Evolutionary conservation across 768 basidiomycete genomes (phyloP).

Genomic region (Leccinum subtestaceum): DNA sequence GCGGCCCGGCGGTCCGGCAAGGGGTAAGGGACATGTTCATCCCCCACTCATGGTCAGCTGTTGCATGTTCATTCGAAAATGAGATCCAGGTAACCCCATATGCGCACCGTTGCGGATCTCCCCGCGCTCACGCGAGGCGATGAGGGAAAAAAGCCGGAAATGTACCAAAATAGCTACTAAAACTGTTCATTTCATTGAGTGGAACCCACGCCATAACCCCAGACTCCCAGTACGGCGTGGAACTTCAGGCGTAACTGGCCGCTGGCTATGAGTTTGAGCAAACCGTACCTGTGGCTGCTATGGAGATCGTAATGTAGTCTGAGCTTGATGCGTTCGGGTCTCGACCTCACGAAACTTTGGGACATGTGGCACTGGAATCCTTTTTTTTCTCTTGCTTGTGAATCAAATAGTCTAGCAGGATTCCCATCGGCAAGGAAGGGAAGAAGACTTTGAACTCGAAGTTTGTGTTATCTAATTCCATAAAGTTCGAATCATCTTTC

Average conservation of each 20-base stretch:
- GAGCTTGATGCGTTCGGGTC: neutral
- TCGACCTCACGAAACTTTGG: neutral
- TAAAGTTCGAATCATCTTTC: neutral
- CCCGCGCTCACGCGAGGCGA: neutral
- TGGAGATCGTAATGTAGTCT: neutral
- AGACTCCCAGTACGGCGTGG: neutral
- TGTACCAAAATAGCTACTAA: neutral
- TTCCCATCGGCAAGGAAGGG: neutral
- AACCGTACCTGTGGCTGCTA: neutral
- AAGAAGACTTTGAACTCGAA: no score
- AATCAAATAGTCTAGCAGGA: no score
- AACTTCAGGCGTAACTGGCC: neutral
- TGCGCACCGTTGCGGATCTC: neutral
- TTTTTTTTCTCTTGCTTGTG: neutral
- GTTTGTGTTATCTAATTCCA: neutral
- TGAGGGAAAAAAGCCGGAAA: neutral
- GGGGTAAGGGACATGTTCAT: neutral
- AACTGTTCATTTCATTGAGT: neutral
- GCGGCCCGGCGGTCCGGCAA: conserved; percentile 5
- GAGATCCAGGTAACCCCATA: neutral
- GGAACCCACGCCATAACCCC: neutral
- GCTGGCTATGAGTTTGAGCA: neutral
- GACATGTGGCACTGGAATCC: neutral
- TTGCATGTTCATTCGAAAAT: neutral
- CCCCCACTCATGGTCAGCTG: neutral